Evolutionary conservation across 805 yeast species (phyloP).

Genomic region (Suhomyces kilbournensis): DNA sequence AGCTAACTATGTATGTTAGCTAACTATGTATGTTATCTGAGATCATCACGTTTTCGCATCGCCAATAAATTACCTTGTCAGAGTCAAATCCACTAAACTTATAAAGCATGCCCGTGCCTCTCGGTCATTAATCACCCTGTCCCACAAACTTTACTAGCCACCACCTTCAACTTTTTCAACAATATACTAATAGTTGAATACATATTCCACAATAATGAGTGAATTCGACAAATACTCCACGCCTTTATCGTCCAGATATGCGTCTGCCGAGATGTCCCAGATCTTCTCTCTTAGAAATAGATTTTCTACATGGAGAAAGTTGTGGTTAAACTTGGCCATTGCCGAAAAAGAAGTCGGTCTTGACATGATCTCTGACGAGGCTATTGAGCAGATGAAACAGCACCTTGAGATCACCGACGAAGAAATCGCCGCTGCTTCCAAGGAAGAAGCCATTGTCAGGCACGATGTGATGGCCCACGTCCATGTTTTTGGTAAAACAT

Average conservation of each 20-base stretch:
- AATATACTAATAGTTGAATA: too few relatives aligned
- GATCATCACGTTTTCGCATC: not conserved
- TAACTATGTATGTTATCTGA: too few relatives aligned
- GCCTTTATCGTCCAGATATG: slow-evolving; percentile 94
- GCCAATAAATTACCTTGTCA: not conserved
- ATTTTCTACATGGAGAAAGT: slow-evolving; percentile 96
- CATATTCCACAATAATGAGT: slow-evolving; percentile 19
- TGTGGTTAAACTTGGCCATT: slow-evolving; percentile 92
- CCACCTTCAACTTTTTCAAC: too few relatives aligned
- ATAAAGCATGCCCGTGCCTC: not conserved
- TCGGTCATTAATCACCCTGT: too few relatives aligned
- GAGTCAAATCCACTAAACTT: not conserved
- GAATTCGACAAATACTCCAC: slow-evolving; percentile 78
- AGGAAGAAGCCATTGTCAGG: slow-evolving; percentile 96
- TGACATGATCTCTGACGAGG: slow-evolving; percentile 81
- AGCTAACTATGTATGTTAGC: too few relatives aligned
- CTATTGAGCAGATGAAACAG: slow-evolving; percentile 77
- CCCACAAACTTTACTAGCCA: too few relatives aligned
- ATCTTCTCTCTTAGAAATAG: slow-evolving; percentile 91
- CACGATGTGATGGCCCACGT: slow-evolving; percentile 99
- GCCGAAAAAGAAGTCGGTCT: slow-evolving; percentile 94
- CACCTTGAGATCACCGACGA: slow-evolving; percentile 86
- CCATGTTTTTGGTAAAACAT: slow-evolving; percentile 86
- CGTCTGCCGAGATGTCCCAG: slow-evolving; percentile 94
- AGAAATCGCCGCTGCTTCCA: slow-evolving; percentile 83